A percentile compares a stretch with the other conserved stretches of the same genome.
Evolutionary conservation across 108 stramenopile species (phyloP).

Genomic region (Cyclotella cryptica): DNA sequence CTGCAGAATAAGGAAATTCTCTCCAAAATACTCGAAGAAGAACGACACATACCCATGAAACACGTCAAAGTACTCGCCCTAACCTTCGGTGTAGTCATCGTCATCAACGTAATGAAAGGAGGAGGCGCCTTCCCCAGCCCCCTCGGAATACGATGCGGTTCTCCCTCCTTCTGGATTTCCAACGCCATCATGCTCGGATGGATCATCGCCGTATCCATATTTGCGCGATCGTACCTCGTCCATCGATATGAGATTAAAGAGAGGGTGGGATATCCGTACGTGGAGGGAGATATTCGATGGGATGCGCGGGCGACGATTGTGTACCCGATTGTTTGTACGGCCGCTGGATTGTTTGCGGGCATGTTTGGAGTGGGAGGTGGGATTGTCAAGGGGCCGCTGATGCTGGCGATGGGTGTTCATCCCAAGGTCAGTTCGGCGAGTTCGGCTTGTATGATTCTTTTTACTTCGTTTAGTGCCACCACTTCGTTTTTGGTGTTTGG

Average conservation of each 20-base stretch:
- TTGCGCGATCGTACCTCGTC: constrained; percentile 85
- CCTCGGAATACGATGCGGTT: constrained; percentile 93
- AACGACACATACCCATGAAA: constrained; percentile 68
- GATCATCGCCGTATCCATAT: constrained; percentile 78
- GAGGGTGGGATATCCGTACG: constrained; percentile 87
- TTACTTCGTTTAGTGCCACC: constrained; percentile 89
- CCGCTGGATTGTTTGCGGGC: constrained; percentile 94
- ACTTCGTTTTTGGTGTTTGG: constrained; percentile 97
- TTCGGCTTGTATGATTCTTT: constrained; percentile 93
- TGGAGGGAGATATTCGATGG: constrained; percentile 97
- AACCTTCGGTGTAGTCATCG: constrained; percentile 87
- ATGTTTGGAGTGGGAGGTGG: constrained; percentile 97
- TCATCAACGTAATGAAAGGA: constrained; percentile 93
- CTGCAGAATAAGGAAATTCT: constrained; percentile 46
- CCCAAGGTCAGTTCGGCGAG: constrained; percentile 93
- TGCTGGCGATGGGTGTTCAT: constrained; percentile 97
- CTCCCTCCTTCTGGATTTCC: constrained; percentile 88
- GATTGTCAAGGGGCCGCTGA: constrained; percentile 92
- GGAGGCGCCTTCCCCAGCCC: constrained; percentile 89
- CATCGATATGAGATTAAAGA: constrained; percentile 84
- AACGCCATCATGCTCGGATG: constrained; percentile 88
- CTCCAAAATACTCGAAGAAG: constrained; percentile 73
- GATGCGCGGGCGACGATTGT: constrained; percentile 79
- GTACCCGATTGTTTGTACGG: constrained; percentile 91
- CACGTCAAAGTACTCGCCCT: constrained; percentile 73